A percentile compares a stretch with the other conserved stretches of the same genome.
Conservation (phyloP, 2,329 filamentous ascomycete species). For the Phialocephala sp. region DNA sequence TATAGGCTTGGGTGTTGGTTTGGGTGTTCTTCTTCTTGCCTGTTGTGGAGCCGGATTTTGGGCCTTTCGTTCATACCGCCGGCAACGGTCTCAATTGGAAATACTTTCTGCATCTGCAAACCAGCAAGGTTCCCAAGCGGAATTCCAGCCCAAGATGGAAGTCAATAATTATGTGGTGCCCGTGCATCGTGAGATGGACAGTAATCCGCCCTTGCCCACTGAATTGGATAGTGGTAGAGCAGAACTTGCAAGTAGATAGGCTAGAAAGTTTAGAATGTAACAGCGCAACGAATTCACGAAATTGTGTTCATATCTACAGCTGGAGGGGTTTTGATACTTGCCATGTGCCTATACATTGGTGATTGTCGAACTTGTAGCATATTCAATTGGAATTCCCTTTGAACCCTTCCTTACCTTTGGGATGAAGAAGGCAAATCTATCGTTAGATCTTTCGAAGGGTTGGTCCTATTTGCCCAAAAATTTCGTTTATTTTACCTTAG, state of each 20-base stretch:
- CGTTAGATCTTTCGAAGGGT: background rate
- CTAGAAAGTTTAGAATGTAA: background rate
- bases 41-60: background rate
- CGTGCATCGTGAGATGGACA: background rate
- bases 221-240: background rate
- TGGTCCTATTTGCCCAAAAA: no score
- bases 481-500: no score
- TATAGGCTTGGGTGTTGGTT: slow-evolving; percentile 11
- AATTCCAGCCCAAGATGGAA: slow-evolving; percentile 1
- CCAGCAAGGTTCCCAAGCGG: background rate
- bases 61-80: background rate
- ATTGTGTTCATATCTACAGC: background rate
- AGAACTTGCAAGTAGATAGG: background rate
- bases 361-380: background rate
- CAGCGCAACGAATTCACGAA: background rate
- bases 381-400: no score
- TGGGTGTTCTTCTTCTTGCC: slow-evolving; percentile 1
- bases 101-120: background rate
- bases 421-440: no score
- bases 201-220: background rate
- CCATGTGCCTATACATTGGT: background rate
- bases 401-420: no score
- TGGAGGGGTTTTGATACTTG: background rate
- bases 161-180: background rate
- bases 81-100: background rate